Evolutionary conservation across 768 basidiomycete genomes (phyloP).

Genomic region (Flagelloscypha sp.): DNA sequence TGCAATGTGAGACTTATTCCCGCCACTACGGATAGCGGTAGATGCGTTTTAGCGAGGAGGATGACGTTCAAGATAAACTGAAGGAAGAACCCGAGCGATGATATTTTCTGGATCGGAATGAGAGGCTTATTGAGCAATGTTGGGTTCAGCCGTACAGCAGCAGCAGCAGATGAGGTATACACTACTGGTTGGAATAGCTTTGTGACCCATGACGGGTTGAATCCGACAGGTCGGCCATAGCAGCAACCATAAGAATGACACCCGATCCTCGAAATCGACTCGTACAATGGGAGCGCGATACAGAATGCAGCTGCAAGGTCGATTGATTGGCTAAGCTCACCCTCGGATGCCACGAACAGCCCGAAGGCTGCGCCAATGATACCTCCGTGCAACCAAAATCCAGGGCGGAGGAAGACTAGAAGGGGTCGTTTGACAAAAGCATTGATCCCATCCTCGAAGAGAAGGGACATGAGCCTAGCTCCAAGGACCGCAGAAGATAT

Average conservation of each 20-base stretch:
- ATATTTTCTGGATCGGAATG: conserved; percentile 14
- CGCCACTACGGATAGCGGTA: conserved; percentile 1
- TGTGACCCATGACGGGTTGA: conserved; percentile 4
- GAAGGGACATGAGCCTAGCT: conserved; percentile 11
- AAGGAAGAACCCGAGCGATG: conserved; percentile 11
- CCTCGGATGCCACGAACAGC: conserved; percentile 4
- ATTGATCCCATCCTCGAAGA: conserved; percentile 12
- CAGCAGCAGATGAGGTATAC: conserved; percentile 11
- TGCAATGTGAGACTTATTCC: conserved; percentile 10
- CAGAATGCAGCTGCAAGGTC: conserved; percentile 11
- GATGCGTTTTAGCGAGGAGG: conserved; percentile 2
- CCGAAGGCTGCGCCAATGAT: conserved; percentile 11
- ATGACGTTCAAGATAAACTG: conserved; percentile 7
- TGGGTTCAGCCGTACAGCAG: conserved; percentile 13
- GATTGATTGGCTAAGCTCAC: conserved; percentile 3
- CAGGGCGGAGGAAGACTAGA: conserved; percentile 12
- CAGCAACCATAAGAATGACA: conserved; percentile 17
- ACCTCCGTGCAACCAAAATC: conserved; percentile 16
- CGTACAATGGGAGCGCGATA: conserved; percentile 15
- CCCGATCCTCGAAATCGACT: conserved; percentile 12
- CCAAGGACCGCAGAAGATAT: conserved; percentile 9
- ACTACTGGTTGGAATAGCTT: conserved; percentile 8
- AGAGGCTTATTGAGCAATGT: conserved; percentile 9
- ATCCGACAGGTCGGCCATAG: conserved; percentile 10
- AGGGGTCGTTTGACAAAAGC: conserved; percentile 7